Percentiles rank a stretch among this genome's conserved stretches.
Evolutionary conservation across 257 asterid genomes (phyloP).

Genomic region (Marsdenia floribunda): DNA sequence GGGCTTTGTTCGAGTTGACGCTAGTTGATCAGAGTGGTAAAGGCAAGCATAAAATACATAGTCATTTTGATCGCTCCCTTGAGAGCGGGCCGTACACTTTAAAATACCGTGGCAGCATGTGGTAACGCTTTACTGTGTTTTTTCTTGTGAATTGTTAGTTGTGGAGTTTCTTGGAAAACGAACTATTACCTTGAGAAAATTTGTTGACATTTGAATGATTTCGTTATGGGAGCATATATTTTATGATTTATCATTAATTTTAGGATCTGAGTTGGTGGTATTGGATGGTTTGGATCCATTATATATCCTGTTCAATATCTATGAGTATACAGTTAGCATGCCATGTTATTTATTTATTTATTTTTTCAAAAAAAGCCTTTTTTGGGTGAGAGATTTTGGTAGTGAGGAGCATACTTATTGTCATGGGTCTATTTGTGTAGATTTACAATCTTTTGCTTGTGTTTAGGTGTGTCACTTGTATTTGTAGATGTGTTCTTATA

Average conservation of each 20-base stretch:
- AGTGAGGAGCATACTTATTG: not conserved
- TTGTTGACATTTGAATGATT: not conserved
- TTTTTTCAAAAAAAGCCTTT: not conserved
- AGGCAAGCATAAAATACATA: constrained; percentile 82
- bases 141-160: not conserved
- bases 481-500: not conserved
- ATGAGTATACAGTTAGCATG: not conserved
- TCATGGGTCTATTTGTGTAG: not conserved
- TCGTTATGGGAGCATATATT: not conserved
- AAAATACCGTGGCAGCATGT: constrained; percentile 78
- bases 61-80: constrained; percentile 83
- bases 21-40: constrained; percentile 86
- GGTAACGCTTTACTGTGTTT: constrained; percentile 36
- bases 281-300: not conserved
- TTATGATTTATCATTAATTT: not conserved
- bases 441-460: not conserved
- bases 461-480: not conserved
- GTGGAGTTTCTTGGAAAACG: no score
- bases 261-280: not conserved
- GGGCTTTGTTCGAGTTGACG: constrained; percentile 83
- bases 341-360: not conserved
- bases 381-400: not conserved
- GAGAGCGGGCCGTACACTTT: constrained; percentile 85
- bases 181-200: not conserved
- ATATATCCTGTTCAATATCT: not conserved